Conservation (phyloP, 2,329 filamentous ascomycete species). For the Hypoxylon rubiginosum region DNA sequence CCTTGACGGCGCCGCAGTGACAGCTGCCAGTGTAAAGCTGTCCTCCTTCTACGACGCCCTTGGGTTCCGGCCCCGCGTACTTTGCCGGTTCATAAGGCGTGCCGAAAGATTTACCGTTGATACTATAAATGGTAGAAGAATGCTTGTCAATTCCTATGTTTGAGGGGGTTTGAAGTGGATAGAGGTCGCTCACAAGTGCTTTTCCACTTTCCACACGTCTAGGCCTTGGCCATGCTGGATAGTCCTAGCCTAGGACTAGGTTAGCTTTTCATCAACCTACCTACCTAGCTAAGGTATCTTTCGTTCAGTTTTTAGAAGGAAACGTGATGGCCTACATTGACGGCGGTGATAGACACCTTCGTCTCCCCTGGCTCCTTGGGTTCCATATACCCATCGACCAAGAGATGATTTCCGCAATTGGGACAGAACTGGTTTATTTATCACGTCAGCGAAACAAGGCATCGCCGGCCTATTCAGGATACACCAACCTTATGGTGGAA, state of each 20-base stretch:
- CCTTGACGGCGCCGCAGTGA: conserved; percentile 64
- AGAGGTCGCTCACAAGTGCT: conserved; percentile 51
- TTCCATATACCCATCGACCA: conserved; percentile 47
- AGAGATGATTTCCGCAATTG: conserved; percentile 62
- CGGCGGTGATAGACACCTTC: conserved; percentile 48
- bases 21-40: conserved; percentile 64
- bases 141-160: not conserved
- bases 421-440: conserved; percentile 62
- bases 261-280: conserved; percentile 12
- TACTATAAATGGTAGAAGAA: conserved; percentile 45
- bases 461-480: not conserved
- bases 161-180: not conserved
- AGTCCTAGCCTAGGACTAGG: conserved; percentile 54
- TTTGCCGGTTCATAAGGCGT: conserved; percentile 53
- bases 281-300: not conserved
- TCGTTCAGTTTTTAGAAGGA: not conserved
- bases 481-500: conserved; percentile 60
- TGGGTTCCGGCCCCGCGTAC: conserved; percentile 59
- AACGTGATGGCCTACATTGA: conserved; percentile 58
- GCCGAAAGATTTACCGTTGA: conserved; percentile 55
- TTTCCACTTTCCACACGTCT: conserved; percentile 58
- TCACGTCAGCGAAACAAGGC: conserved; percentile 19
- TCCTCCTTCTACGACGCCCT: conserved; percentile 53
- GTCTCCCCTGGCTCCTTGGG: conserved; percentile 47
- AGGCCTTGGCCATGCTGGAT: conserved; percentile 58